These are phyloP conservation scores for Dothiorella sarmentorum DNA, from an alignment of 2,329 filamentous ascomycete species.

Conservation along the genomic window DNA sequence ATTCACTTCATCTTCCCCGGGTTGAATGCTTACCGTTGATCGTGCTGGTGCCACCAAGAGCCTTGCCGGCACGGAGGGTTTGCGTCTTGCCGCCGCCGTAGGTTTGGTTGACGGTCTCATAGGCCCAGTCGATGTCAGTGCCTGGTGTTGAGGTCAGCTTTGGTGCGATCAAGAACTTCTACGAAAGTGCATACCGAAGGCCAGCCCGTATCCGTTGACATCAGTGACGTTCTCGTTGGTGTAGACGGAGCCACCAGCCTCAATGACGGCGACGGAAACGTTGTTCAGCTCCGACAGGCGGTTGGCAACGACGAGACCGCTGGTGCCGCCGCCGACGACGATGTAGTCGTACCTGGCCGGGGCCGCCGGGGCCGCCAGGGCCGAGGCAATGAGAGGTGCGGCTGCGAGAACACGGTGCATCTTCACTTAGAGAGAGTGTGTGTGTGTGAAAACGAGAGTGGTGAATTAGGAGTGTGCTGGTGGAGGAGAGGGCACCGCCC, in stretches of 20 bases:
- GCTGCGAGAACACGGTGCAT: constrained; percentile 16
- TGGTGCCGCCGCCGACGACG: constrained; percentile 27
- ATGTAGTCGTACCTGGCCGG: constrained; percentile 26
- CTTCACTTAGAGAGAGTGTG: not conserved
- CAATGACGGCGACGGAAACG: constrained; percentile 32
- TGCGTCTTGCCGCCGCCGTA: constrained; percentile 27
- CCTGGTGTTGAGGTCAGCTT: constrained; percentile 10
- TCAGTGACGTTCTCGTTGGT: constrained; percentile 32
- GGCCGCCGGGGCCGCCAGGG: constrained; percentile 13
- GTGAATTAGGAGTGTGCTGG: not conserved
- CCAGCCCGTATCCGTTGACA: constrained; percentile 25
- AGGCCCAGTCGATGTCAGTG: constrained; percentile 41
- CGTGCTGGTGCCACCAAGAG: constrained; percentile 41
- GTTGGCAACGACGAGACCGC: constrained; percentile 30
- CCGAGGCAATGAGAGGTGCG: constrained; percentile 12
- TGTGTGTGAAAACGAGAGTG: not conserved
- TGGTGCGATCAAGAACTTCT: not conserved
- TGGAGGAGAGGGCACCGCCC: not conserved
- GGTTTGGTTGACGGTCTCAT: constrained; percentile 37
- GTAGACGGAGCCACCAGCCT: constrained; percentile 31
- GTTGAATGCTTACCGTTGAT: constrained; percentile 37
- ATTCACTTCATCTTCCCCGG: not conserved
- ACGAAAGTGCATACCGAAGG: constrained; percentile 17
- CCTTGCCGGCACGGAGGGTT: constrained; percentile 36
- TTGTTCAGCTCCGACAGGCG: constrained; percentile 26